Base-by-base conservation (phyloP, 768 basidiomycete genomes). In the Amanita inopinata region DNA sequence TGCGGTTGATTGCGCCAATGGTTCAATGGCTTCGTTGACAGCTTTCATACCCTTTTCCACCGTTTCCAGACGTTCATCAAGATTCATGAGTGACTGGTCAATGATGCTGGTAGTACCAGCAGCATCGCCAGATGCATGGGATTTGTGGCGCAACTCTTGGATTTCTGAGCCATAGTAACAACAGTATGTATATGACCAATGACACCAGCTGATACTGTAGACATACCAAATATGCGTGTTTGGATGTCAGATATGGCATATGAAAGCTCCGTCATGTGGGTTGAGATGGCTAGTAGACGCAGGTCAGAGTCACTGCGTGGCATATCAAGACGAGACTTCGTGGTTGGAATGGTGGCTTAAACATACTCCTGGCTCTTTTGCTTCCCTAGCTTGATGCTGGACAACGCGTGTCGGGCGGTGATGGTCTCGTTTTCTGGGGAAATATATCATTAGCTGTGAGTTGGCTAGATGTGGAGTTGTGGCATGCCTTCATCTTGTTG, bases 91-190 rank as follows among this genome's bases (percentile, higher is more conserved):
- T 2, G 87, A 83, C 51, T 83, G 75, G 57, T 92, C 89, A 48
- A 92, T 89, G 46, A 79, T 71, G 44, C 68, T 67, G 1, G 83
- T 82, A 33, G 80, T 76, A 41, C 67, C 69, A 2, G 72, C 66
- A 34, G 65, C 66, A 43, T 80, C 78, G 19, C 65, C 64, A 10
- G 74, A 70, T 9, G 76, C 70, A 49, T 86, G 82, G 12, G 83
- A 81, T 53, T 83, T 87, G 63, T 94, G 91, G 32, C 91, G 82
- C 33, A 93, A 72, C 59, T 94, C 91, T 61, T 94, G 88, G 38
- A 93, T 90, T 64, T 92, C 90, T 92, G 31, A 20, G 40, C 31
- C 46, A n/a, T n/a, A n/a, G n/a, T n/a, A 49, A 5, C 22, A 15
- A 27, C 37, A n/a, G 14, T 24, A 30, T 23, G 32, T 22, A 47